Conservation (phyloP, 257 asterid species). For the Solanum pinnatisectum region DNA sequence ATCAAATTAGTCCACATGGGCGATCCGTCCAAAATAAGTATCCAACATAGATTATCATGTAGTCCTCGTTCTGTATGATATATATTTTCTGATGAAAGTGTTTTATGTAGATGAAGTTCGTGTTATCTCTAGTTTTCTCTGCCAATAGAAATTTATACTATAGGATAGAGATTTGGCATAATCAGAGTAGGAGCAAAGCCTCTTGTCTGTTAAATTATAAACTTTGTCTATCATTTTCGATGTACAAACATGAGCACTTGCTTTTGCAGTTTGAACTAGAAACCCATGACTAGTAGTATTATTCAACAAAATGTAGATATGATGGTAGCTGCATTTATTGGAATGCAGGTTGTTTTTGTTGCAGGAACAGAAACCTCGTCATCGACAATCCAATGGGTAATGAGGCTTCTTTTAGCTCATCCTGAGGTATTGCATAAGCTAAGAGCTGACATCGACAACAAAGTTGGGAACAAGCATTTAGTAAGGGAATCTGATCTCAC, state of each 20-base stretch:
- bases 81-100: neutral
- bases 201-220: neutral
- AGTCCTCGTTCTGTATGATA: neutral
- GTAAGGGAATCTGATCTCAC: slow-evolving; percentile 32
- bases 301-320: neutral
- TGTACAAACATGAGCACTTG: neutral
- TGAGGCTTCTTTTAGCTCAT: slow-evolving; percentile 32
- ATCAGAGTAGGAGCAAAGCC: neutral
- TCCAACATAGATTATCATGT: neutral
- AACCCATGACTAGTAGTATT: neutral
- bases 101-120: neutral
- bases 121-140: neutral
- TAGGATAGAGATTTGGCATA: neutral
- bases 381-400: slow-evolving; percentile 27
- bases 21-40: too few species aligned
- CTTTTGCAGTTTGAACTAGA: neutral
- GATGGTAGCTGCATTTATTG: neutral
- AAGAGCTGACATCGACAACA: slow-evolving; percentile 33
- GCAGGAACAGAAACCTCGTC: slow-evolving; percentile 50
- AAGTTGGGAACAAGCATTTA: slow-evolving; percentile 26
- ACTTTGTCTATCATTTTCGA: neutral
- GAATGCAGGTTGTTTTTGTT: slow-evolving; percentile 24
- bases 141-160: neutral
- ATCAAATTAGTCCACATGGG: too few species aligned
- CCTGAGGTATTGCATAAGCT: slow-evolving; percentile 22